A percentile compares a stretch with the other conserved stretches of the same genome.
Evolutionary conservation across 2,329 filamentous ascomycete genomes (phyloP).

Genomic region (Claviceps quebecensis): DNA sequence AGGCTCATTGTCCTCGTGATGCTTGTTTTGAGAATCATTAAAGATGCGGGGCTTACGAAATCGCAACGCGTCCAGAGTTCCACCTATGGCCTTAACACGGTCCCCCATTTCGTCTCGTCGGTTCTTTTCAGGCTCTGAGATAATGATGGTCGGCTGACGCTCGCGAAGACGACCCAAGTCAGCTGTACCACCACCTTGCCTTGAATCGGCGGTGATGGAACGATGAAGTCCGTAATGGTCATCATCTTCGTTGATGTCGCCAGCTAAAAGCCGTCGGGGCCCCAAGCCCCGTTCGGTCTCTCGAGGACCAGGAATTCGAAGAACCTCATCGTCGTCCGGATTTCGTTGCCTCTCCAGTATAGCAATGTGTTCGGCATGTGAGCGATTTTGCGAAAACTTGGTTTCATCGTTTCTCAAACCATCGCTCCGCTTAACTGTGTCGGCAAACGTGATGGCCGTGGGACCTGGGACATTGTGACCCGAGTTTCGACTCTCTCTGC

Average conservation of each 20-base stretch:
- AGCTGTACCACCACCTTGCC: slow-evolving; percentile 10
- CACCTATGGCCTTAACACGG: slow-evolving; percentile 26
- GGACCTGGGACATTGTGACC: slow-evolving; percentile 6
- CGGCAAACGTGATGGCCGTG: slow-evolving; percentile 50
- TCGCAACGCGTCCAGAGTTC: slow-evolving; percentile 26
- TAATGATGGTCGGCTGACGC: slow-evolving; percentile 46
- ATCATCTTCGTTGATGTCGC: slow-evolving; percentile 23
- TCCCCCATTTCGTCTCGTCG: slow-evolving; percentile 25
- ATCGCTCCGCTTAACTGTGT: slow-evolving; percentile 48
- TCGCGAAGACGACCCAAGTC: slow-evolving; percentile 16
- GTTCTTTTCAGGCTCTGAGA: slow-evolving; percentile 44
- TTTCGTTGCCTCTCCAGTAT: slow-evolving; percentile 77
- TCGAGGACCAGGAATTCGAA: slow-evolving; percentile 82
- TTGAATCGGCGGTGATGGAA: slow-evolving; percentile 14
- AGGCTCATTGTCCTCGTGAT: slow-evolving; percentile 21
- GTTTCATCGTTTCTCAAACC: slow-evolving; percentile 33
- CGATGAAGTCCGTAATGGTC: slow-evolving; percentile 15
- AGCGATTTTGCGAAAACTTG: slow-evolving; percentile 35
- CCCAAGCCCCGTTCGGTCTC: slow-evolving; percentile 75
- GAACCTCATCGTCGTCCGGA: slow-evolving; percentile 54
- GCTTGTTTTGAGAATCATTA: slow-evolving; percentile 23
- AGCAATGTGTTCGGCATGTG: slow-evolving; percentile 69
- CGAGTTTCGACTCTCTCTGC: slow-evolving; percentile 1
- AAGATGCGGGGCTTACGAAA: slow-evolving; percentile 29
- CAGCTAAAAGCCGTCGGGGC: slow-evolving; percentile 39